Evolutionary conservation across 2,329 filamentous ascomycete genomes (phyloP).

Genomic region (Beauveria brongniartii): DNA sequence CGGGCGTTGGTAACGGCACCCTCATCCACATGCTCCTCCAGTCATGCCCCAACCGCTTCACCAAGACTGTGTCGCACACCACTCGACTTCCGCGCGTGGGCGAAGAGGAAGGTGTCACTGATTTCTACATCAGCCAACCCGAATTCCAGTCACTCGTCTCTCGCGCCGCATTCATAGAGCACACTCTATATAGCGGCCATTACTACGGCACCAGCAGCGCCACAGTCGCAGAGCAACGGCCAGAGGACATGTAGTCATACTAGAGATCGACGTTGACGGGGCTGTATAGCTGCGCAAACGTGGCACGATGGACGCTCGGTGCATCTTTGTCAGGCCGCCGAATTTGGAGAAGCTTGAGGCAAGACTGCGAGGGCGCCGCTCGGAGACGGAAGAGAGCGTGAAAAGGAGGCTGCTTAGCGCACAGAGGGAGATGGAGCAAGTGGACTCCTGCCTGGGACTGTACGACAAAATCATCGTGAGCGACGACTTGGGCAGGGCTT

Average conservation of each 20-base stretch:
- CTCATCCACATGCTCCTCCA: neutral
- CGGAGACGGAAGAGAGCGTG: neutral
- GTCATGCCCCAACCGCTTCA: neutral
- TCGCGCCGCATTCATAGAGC: neutral
- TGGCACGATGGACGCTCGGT: neutral
- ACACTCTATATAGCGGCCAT: neutral
- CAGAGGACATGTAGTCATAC: too few relatives aligned
- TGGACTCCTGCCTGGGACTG: too few relatives aligned
- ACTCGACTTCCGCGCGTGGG: neutral
- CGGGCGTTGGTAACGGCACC: neutral
- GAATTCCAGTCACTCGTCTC: neutral
- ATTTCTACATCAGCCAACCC: neutral
- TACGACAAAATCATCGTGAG: neutral
- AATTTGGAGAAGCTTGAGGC: neutral
- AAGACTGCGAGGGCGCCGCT: neutral
- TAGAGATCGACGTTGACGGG: too few relatives aligned
- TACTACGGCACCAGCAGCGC: too few relatives aligned
- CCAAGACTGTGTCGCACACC: neutral
- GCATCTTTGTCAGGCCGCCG: neutral
- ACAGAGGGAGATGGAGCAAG: too few relatives aligned
- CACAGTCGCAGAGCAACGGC: too few relatives aligned
- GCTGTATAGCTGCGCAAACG: too few relatives aligned
- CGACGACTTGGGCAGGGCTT: neutral
- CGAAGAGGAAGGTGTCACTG: neutral
- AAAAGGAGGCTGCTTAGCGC: too few relatives aligned